Base-by-base conservation (phyloP, 345 rosid genomes). In the Aquilaria yunnanensis region DNA sequence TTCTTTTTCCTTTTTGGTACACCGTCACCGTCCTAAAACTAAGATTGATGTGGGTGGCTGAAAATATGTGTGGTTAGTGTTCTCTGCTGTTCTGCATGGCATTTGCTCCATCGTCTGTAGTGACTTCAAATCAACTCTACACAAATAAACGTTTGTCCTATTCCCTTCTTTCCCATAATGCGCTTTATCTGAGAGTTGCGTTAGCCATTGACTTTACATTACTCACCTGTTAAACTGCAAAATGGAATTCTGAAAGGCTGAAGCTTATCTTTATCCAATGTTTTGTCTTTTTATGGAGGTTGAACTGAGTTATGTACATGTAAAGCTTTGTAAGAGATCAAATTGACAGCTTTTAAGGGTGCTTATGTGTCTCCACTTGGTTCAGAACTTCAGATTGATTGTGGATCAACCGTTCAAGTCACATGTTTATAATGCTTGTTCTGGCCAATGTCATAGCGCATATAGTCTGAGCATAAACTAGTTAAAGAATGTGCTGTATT, bases 291-390 rank as follows among this genome's bases (percentile, higher is more conserved):
- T 66, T 46, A 46, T 48, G 31, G 50, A 68, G 32, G 61, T 32
- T 37, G 62, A 55, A 51, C 30, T 29, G 60, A 63, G 14, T 54
- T 23, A 23, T 23, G 23, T 23, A 23, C 23, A 23, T 23, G 23
- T 23, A 23, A 23, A 23, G 23, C 23, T 23, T 23, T 23, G 23
- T 23, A 23, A 23, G 23, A 23, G 23, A 23, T 23, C 23, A 23
- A 23, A 23, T 23, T 23, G 23, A 23, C 23, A 23, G 23, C 23
- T 46, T 23, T 57, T 10, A 12, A 31, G 45, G 34, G 37, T 54
- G 58, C 41, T 43, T 34, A 70, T 58, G 65, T 70, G 75, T 67
- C 72, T 66, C 57, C 72, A 59, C 16, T 1, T 62, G 16, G 62
- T 32, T 23, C 1, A 23, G 23, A 0, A 23, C 23, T 23, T 61